Evolutionary conservation across 306 rosid genomes (phyloP), one percentile per base, ranked within the genome.

Genomic region (Vigna hirtella): DNA sequence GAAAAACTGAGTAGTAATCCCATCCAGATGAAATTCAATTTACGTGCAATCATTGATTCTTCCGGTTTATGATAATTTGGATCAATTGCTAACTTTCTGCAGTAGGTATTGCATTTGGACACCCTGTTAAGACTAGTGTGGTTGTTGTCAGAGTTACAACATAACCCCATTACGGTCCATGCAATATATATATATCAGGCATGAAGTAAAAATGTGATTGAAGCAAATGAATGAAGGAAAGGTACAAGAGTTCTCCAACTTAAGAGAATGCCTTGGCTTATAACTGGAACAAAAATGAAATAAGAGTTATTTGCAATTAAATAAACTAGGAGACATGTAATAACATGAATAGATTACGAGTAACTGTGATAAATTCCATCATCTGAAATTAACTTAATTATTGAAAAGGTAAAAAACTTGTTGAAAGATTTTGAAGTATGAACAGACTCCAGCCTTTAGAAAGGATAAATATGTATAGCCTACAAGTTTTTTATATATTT

Each of bases 351-450:
- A 26, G 48, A 53, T 24, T 66, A 42, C 66, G 66, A 61, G 66
- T 30, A 62, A 79, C 14, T 32, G 26, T 38, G 72, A 66, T 63
- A 66, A 56, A 73, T 45, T 66, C 70, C 32, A 20, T 32, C 63
- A 70, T 53, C n/a, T 50, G 67, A 58, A 69, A 53, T 59, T 53
- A 55, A 49, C 77, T 69, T 36, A 55, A 64, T 55, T 18, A 47
- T 53, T 63, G 4, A 7, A 47, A 38, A 50, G 45, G 4, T 30
- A 17, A 9, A 42, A 59, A 66, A 36, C 22, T 50, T 14, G 32
- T 58, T 59, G 65, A 26, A 57, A 47, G 13, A 15, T 64, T 72
- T 72, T 66, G 30, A 40, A 15, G 74, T 65, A 55, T 66, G 42
- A 28, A 70, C 16, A 75, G 58, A 51, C 62, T 12, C 43, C 8